Evolutionary conservation across 2,329 filamentous ascomycete species (phyloP).

Genomic region (Fusarium tanahbumbuense): DNA sequence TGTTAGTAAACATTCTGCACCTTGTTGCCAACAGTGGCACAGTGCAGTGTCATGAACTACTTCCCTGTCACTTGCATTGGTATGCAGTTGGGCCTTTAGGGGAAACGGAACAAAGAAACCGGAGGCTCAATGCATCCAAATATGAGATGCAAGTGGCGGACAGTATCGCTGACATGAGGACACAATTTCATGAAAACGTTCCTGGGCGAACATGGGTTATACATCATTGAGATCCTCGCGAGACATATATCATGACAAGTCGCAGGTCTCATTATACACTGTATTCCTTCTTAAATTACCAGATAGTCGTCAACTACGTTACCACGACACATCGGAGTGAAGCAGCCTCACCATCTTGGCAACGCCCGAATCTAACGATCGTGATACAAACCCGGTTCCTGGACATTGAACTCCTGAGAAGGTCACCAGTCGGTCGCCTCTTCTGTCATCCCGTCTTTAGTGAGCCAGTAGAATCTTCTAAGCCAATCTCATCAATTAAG

Average conservation of each 20-base stretch:
- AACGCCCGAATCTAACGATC: neutral
- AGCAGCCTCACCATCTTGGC: conserved; percentile 3
- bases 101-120: conserved; percentile 1
- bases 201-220: neutral
- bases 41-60: conserved; percentile 21
- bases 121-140: neutral
- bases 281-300: neutral
- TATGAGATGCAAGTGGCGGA: neutral
- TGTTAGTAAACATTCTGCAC: neutral
- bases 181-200: neutral
- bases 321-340: neutral
- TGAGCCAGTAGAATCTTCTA: conserved; percentile 7
- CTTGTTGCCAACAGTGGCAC: conserved; percentile 4
- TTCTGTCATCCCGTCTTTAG: conserved; percentile 24
- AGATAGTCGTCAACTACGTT: neutral
- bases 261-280: neutral
- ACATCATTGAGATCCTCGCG: neutral
- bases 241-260: neutral
- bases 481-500: neutral
- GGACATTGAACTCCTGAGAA: conserved; percentile 15
- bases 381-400: conserved; percentile 2
- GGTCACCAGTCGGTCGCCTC: neutral
- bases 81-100: conserved; percentile 3
- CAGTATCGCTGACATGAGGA: neutral
- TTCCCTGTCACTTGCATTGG: conserved; percentile 5